Percentiles rank a stretch among this genome's conserved stretches.
Conservation (phyloP, 306 rosid genomes). For the Delonix regia region DNA sequence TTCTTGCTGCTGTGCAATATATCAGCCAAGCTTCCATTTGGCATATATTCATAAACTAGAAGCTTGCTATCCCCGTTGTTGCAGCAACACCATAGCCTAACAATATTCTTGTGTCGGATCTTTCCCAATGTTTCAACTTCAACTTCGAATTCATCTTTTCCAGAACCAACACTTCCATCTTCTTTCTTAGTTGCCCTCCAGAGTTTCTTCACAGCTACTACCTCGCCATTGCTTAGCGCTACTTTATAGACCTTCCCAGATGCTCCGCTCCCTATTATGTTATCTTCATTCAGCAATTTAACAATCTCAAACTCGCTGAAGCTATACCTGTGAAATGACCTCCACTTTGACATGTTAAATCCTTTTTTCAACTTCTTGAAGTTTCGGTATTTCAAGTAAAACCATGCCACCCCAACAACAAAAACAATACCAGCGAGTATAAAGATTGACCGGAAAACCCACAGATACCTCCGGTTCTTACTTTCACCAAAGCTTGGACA, state of each 20-base stretch:
- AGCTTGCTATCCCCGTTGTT: conserved; percentile 62
- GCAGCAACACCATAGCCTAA: conserved; percentile 81
- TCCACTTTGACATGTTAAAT: conserved; percentile 59
- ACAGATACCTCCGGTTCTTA: conserved; percentile 41
- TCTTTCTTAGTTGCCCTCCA: conserved; percentile 51
- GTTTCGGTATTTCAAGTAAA: conserved; percentile 56
- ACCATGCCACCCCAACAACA: conserved; percentile 61
- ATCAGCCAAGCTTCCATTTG: conserved; percentile 82
- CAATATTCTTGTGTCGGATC: conserved; percentile 83
- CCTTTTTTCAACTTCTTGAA: conserved; percentile 60
- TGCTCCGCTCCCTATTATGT: conserved; percentile 71
- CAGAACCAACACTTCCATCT: conserved; percentile 29
- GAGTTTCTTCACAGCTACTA: conserved; percentile 79
- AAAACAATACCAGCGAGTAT: conserved; percentile 63
- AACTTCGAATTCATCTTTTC: conserved; percentile 67
- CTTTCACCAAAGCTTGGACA: conserved; percentile 46
- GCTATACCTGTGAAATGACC: conserved; percentile 70
- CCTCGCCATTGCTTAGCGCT: conserved; percentile 60
- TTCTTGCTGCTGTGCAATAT: conserved; percentile 57
- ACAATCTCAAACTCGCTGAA: conserved; percentile 70
- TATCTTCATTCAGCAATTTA: conserved; percentile 63
- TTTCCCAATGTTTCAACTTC: conserved; percentile 85
- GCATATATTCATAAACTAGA: conserved; percentile 84
- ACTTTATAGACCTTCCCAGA: conserved; percentile 88
- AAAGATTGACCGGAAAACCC: conserved; percentile 63